Evolutionary conservation across 2,329 filamentous ascomycete genomes (phyloP).

Genomic region (Sporothrix protearum): DNA sequence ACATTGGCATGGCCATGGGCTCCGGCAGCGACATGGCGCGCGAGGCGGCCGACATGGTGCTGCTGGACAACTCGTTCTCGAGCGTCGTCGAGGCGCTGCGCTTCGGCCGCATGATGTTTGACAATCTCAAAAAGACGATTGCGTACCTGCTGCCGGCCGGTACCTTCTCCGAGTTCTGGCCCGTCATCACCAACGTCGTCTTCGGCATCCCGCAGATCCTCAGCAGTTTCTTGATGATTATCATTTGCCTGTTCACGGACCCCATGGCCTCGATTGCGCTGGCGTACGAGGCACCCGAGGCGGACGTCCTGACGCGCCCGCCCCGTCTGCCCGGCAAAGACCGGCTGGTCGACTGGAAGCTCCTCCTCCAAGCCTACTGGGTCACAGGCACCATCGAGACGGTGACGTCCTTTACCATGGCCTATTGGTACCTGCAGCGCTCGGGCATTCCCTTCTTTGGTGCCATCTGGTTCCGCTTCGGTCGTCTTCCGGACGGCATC

Average conservation of each 20-base stretch:
- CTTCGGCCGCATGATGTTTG: conserved; percentile 72
- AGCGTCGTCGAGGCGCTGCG: conserved; percentile 69
- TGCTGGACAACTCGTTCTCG: conserved; percentile 66
- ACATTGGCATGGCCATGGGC: conserved; percentile 79
- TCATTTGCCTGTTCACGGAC: conserved; percentile 72
- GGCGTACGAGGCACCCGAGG: conserved; percentile 73
- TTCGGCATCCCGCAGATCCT: conserved; percentile 72
- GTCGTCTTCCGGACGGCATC: conserved; percentile 47
- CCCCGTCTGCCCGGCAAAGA: conserved; percentile 67
- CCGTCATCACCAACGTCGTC: conserved; percentile 67
- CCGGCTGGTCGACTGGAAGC: conserved; percentile 67
- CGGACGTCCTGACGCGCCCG: conserved; percentile 66
- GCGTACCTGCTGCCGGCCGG: conserved; percentile 72
- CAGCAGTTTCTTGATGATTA: conserved; percentile 69
- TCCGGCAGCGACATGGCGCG: conserved; percentile 80
- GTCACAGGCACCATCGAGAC: conserved; percentile 65
- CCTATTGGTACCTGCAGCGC: conserved; percentile 62
- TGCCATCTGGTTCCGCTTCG: conserved; percentile 64
- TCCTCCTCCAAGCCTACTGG: conserved; percentile 70
- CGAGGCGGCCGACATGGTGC: conserved; percentile 75
- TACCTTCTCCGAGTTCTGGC: conserved; percentile 72
- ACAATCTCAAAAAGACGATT: conserved; percentile 74
- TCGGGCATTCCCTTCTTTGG: conserved; percentile 59
- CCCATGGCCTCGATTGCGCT: conserved; percentile 68
- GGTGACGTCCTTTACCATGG: conserved; percentile 58